These are phyloP conservation scores for Trichophyton equinum DNA, from an alignment of 2,329 filamentous ascomycete species.

Conservation along the genomic window DNA sequence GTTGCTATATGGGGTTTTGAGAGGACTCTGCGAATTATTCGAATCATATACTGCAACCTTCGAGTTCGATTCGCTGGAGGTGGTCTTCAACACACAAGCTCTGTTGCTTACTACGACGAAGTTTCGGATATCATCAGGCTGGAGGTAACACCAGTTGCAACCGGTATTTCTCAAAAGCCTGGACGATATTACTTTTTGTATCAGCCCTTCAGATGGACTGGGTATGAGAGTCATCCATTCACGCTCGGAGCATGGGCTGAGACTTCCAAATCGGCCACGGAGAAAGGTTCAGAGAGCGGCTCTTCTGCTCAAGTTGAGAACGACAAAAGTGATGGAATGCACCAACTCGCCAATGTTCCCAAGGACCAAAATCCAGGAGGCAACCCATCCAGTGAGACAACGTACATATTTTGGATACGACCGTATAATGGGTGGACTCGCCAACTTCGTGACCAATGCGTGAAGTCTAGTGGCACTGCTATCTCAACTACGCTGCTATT, in stretches of 20 bases:
- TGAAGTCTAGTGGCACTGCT: slow-evolving; percentile 13
- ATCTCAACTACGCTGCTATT: slow-evolving; percentile 27
- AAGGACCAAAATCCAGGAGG: neutral
- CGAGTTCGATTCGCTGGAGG: slow-evolving; percentile 16
- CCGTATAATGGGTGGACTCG: slow-evolving; percentile 37
- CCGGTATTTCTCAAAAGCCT: slow-evolving; percentile 23
- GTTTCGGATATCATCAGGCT: slow-evolving; percentile 32
- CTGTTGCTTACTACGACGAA: slow-evolving; percentile 28
- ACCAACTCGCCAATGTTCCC: too few relatives aligned
- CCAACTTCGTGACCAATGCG: slow-evolving; percentile 24
- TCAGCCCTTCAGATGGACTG: slow-evolving; percentile 25
- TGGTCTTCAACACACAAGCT: slow-evolving; percentile 19
- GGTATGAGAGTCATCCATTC: slow-evolving; percentile 41
- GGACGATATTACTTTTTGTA: slow-evolving; percentile 41
- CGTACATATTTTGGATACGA: slow-evolving; percentile 30
- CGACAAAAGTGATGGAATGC: neutral
- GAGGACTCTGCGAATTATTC: slow-evolving; percentile 28
- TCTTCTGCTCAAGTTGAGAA: neutral
- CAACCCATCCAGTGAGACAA: neutral
- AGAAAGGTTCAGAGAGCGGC: neutral
- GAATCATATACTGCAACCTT: slow-evolving; percentile 32
- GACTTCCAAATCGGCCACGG: neutral
- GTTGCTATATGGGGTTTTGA: slow-evolving; percentile 38
- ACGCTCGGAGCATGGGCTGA: slow-evolving; percentile 21
- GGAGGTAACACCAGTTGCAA: slow-evolving; percentile 26